A percentile compares a stretch with the other conserved stretches of the same genome.
Evolutionary conservation across 2,329 filamentous ascomycete genomes (phyloP).

Genomic region (Leptodontidium sp.): DNA sequence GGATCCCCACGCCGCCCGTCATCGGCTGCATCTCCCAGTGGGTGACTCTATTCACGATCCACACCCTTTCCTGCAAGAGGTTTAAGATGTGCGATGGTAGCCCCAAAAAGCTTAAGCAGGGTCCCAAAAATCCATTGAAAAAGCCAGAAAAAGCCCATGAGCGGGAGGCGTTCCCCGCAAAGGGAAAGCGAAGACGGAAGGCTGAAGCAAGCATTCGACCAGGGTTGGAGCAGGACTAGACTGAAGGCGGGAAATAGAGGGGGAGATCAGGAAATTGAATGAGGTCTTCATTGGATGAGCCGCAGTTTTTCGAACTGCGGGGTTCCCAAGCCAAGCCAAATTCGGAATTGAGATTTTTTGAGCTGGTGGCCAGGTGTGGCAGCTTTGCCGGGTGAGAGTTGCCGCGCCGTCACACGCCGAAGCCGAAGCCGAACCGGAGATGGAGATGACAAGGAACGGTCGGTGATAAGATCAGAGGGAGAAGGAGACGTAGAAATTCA

Average conservation of each 20-base stretch:
- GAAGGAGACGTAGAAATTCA: background rate
- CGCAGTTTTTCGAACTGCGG: background rate
- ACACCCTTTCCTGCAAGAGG: background rate
- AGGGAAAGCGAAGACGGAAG: slow-evolving; percentile 19
- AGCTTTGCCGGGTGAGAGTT: background rate
- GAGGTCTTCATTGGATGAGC: background rate
- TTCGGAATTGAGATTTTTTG: background rate
- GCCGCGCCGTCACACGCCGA: slow-evolving; percentile 4
- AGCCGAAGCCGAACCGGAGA: background rate
- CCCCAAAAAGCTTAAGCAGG: background rate
- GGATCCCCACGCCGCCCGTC: background rate
- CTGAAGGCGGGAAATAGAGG: background rate
- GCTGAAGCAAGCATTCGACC: slow-evolving; percentile 17
- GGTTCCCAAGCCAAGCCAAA: background rate
- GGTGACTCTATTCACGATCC: background rate
- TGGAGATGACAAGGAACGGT: too few species aligned
- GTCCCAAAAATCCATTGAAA: background rate
- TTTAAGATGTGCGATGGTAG: background rate
- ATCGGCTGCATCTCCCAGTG: background rate
- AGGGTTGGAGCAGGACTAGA: background rate
- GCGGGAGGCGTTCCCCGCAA: slow-evolving; percentile 9
- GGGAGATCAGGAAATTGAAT: background rate
- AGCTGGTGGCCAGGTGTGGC: background rate
- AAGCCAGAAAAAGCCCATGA: background rate
- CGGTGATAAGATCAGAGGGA: background rate